phyloP scores from a whole-genome alignment of 2,329 filamentous ascomycete genomes.

The Furcasterigmium furcatum region DNA sequence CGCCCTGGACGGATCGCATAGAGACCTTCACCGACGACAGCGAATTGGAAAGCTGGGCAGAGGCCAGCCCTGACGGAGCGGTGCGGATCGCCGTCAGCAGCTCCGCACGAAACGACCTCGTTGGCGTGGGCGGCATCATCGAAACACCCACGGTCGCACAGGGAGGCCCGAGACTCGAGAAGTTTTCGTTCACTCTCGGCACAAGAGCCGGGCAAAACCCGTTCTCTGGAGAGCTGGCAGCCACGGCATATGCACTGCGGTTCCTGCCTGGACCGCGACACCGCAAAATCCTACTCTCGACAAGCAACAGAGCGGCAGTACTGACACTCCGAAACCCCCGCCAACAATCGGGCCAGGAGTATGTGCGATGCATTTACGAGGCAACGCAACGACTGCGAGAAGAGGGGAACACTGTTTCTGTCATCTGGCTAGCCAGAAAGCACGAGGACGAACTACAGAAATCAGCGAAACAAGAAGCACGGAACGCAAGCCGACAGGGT shows the following conservation, averaged over 20 bases:
- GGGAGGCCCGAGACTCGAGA: slow-evolving; percentile 4
- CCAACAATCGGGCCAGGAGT: slow-evolving; percentile 15
- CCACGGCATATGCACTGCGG: slow-evolving; percentile 11
- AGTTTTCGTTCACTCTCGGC: slow-evolving; percentile 13
- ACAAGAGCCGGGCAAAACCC: slow-evolving; percentile 13
- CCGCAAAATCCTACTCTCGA: slow-evolving; percentile 8
- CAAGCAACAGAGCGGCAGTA: slow-evolving; percentile 11
- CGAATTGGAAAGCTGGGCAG: neutral
- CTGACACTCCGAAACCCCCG: slow-evolving; percentile 8
- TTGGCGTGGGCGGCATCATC: slow-evolving; percentile 11
- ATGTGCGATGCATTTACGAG: slow-evolving; percentile 12
- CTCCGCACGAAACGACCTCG: slow-evolving; percentile 12
- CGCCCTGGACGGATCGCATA: slow-evolving; percentile 5
- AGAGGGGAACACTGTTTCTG: neutral
- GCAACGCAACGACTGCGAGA: slow-evolving; percentile 6
- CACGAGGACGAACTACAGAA: neutral
- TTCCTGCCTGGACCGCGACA: slow-evolving; percentile 5
- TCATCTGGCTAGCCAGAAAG: too few species aligned
- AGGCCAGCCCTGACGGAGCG: neutral
- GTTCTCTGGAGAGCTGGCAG: slow-evolving; percentile 12
- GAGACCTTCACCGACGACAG: slow-evolving; percentile 4
- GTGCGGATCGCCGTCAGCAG: slow-evolving; percentile 12
- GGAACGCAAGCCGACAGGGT: neutral
- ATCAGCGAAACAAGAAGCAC: neutral
- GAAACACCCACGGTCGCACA: slow-evolving; percentile 1